Evolutionary conservation across 495 filamentous ascomycete genomes (phyloP), one percentile per base, ranked within the genome.

Genomic region (Aspergillus asperescens): DNA sequence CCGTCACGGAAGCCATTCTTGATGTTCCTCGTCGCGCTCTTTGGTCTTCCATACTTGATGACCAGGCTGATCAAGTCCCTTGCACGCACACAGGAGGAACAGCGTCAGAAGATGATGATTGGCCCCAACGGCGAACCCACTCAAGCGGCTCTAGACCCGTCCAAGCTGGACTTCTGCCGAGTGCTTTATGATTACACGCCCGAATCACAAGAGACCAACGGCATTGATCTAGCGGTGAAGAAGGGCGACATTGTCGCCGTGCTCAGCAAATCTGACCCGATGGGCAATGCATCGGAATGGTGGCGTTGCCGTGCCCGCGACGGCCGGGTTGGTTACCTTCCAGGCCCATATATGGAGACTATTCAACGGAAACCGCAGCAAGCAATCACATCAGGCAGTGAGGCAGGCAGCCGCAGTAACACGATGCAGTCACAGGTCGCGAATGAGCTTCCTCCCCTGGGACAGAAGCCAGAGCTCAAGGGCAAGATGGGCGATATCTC

Each of bases 231-330:
- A 7, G 83, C 85, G 18, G 94, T 95, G 23, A 90, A 87, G 74
- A 96, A 95, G 74, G 92, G 92, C 42, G 93, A 99, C 58, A 80
- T 97, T 18, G 91, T 99, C 16, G 93, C 93, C 31, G 90, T 99
- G 5, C 77, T 99, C 44, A 85, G 85, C 71, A 96, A 96, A 75
- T 84, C 81, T 8, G 93, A 99, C 64, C 92, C 93, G 1, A 79
- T 90, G 68, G 94, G 94, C 41, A 88, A 95, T 59, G 83, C 89
- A 10, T 87, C 83, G 45, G 90, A 97, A 64, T 99, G 93, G 93
- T 99, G 93, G 93, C 83, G 86, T 51, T 99, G 93, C 70, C 78
- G 93, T 50, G 87, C 91, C n/a, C 77, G 94, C 42, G 90, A 97
- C 64, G 90, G 89, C 15, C 75, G 89, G 16, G 83, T 96, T 41